Evolutionary conservation across 2,329 filamentous ascomycete species (phyloP).

Genomic region (Parastagonospora nodorum): DNA sequence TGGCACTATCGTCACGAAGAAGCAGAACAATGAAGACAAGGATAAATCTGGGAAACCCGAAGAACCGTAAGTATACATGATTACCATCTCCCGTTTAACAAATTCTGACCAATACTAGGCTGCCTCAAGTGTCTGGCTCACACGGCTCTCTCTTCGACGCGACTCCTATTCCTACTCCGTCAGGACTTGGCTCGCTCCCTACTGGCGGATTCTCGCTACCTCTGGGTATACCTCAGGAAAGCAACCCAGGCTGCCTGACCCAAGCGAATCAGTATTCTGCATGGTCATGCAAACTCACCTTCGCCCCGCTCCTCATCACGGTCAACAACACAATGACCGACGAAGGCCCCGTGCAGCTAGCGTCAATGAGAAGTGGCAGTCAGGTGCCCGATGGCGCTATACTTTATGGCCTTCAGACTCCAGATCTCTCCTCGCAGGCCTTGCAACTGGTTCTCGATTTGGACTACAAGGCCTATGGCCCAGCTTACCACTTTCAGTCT

Average conservation of each 20-base stretch:
- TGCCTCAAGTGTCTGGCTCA: constrained; percentile 53
- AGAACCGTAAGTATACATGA: constrained; percentile 35
- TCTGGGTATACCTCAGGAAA: constrained; percentile 52
- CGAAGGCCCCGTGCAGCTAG: constrained; percentile 15
- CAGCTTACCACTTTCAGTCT: constrained; percentile 67
- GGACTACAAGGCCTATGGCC: constrained; percentile 61
- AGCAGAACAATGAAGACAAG: constrained; percentile 21
- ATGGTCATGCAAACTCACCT: constrained; percentile 56
- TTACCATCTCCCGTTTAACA: neutral
- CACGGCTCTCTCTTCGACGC: constrained; percentile 57
- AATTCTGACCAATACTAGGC: constrained; percentile 27
- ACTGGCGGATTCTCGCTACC: constrained; percentile 58
- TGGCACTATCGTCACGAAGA: constrained; percentile 58
- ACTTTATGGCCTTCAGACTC: constrained; percentile 67
- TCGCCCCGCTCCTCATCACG: constrained; percentile 39
- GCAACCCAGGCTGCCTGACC: constrained; percentile 56
- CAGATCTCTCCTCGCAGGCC: constrained; percentile 54
- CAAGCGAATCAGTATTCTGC: constrained; percentile 52
- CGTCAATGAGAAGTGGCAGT: constrained; percentile 30
- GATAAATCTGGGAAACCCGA: constrained; percentile 17
- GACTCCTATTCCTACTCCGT: constrained; percentile 54
- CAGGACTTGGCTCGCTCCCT: constrained; percentile 52
- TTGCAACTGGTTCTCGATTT: constrained; percentile 63
- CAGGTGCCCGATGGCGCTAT: constrained; percentile 50
- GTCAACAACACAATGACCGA: constrained; percentile 26